A percentile compares a stretch with the other conserved stretches of the same genome.
Conservation (phyloP, 2,329 filamentous ascomycete genomes). For the Penicillium sp. region DNA sequence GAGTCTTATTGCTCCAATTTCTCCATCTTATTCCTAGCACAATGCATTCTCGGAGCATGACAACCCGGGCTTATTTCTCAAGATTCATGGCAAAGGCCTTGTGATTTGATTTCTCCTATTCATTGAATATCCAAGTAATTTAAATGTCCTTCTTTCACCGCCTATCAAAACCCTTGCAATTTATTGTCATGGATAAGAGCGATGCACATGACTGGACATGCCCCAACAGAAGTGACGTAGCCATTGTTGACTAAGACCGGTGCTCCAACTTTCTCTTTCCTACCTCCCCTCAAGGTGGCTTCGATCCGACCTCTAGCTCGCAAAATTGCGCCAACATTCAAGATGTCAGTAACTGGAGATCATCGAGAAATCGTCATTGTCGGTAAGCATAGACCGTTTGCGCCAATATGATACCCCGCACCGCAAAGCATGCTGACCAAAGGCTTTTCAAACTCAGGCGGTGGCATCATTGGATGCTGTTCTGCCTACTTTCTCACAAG, state of each 20-base stretch:
- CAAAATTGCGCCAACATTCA: slow-evolving; percentile 20
- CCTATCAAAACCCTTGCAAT: background rate
- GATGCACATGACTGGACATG: slow-evolving; percentile 27
- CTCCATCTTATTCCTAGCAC: slow-evolving; percentile 14
- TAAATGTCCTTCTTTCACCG: background rate
- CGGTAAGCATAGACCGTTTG: slow-evolving; percentile 28
- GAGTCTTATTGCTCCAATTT: slow-evolving; percentile 5
- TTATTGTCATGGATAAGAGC: background rate
- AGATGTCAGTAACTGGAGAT: slow-evolving; percentile 31
- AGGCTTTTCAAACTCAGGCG: slow-evolving; percentile 56
- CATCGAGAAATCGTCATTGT: slow-evolving; percentile 43
- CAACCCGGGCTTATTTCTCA: slow-evolving; percentile 14
- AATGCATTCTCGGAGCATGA: slow-evolving; percentile 34
- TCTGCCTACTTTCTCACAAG: slow-evolving; percentile 89
- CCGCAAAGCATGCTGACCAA: slow-evolving; percentile 6
- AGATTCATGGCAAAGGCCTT: slow-evolving; percentile 7
- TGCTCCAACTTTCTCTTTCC: background rate
- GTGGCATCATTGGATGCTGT: slow-evolving; percentile 88
- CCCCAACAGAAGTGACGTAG: slow-evolving; percentile 31
- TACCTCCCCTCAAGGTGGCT: slow-evolving; percentile 23
- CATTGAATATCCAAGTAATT: slow-evolving; percentile 1
- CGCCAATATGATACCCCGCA: slow-evolving; percentile 24
- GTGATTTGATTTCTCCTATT: slow-evolving; percentile 8
- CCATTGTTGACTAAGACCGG: slow-evolving; percentile 3
- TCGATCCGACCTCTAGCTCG: slow-evolving; percentile 16